Conservation (phyloP, 306 rosid species). For the Pueraria montana region DNA sequence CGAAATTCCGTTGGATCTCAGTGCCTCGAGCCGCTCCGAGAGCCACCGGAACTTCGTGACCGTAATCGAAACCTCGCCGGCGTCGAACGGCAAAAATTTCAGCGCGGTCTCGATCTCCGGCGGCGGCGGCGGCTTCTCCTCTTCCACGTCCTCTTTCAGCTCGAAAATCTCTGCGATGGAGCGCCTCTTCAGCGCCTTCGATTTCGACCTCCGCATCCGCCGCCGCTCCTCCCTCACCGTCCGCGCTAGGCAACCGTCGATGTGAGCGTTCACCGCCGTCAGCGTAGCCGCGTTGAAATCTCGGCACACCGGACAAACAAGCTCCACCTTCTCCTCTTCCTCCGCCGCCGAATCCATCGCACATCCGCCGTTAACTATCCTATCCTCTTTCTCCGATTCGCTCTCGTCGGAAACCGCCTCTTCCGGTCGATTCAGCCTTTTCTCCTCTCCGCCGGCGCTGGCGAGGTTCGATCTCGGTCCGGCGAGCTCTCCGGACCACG, state of each 20-base stretch:
- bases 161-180: conserved; percentile 79
- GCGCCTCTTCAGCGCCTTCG: conserved; percentile 62
- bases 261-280: conserved; percentile 67
- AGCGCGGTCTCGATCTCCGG: background rate
- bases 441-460: background rate
- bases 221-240: conserved; percentile 51
- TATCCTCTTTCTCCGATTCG: background rate
- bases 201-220: conserved; percentile 49
- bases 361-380: background rate
- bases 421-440: background rate
- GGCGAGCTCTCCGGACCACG: conserved; percentile 62
- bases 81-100: conserved; percentile 39
- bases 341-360: background rate
- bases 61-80: conserved; percentile 54
- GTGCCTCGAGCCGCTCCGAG: conserved; percentile 58
- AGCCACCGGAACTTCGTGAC: conserved; percentile 73
- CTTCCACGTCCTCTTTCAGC: background rate
- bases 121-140: background rate
- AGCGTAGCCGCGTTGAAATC: conserved; percentile 62
- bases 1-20: conserved; percentile 51
- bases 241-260: conserved; percentile 63
- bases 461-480: conserved; percentile 46
- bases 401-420: background rate
- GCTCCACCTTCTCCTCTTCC: conserved; percentile 49
- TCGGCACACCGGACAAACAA: conserved; percentile 72